Evolutionary conservation across 495 filamentous ascomycete species (phyloP), one percentile per base, ranked within the genome.

Genomic region (Collariella sp.): DNA sequence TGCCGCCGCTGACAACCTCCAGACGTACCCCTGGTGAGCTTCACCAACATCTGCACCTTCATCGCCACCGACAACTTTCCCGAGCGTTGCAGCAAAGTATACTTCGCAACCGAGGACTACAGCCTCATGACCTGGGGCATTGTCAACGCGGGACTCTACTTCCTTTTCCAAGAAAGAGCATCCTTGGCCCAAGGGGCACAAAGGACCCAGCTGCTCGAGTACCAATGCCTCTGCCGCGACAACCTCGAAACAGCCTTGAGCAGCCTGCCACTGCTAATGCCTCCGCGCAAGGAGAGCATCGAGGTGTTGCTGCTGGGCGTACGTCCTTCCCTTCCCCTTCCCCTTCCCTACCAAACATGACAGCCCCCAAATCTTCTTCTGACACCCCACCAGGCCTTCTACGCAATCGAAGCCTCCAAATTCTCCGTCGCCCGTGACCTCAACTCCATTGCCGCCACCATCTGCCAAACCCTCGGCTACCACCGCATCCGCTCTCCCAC

Each of bases 391-490:
- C 24, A 63, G 72, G 67, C 70, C 15, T 64, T 67, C 31, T 82
- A 83, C 60, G 78, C 80, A 15, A 74, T 85, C 31, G 82, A 87
- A 44, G 74, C 79, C 10, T 81, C 79, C 7, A 82, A 83, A 35
- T 81, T 82, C 1, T 82, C 82, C 0, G 68, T 85, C 7, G 79
- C 78, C n/a, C 81, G 82, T 76, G 75, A 79, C 2, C 64, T 87
- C 23, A 77, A 73, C n/a, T 75, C 77, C 1, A 73, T 69, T 1
- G 83, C 83, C 1, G 74, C 75, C 12, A 72, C 75, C 9, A 71
- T 86, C 46, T 85, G 82, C 62, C 80, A 84, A 55, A 80, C 72
- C 0, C 72, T 85, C 0, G 84, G 83, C 12, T 84, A 81, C 53
- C 83, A 88, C 59, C 80, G 81, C 19, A 62, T 72, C 20, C 42